Percentiles rank a stretch among this genome's conserved stretches.
Conservation (phyloP, 495 filamentous ascomycete species). For the Penicillium canescens region DNA sequence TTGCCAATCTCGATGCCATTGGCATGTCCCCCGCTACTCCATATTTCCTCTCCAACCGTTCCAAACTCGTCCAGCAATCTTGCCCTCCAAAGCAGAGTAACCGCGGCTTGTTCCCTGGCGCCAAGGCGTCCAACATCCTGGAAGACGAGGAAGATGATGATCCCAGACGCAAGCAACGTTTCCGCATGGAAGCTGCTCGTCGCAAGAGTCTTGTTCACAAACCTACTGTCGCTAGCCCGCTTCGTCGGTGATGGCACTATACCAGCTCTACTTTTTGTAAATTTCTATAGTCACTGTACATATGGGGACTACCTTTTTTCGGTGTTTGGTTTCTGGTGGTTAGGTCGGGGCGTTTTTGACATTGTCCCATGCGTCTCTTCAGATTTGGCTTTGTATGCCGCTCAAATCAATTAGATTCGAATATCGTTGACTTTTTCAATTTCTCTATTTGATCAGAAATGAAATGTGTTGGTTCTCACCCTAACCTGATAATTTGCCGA, state of each 20-base stretch:
- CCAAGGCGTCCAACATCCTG: constrained; percentile 11
- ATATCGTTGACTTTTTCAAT: too few relatives aligned
- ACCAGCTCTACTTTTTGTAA: constrained; percentile 8
- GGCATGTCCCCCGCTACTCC: constrained; percentile 57
- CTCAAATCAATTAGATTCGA: too few relatives aligned
- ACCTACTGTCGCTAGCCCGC: constrained; percentile 74
- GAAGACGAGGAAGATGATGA: constrained; percentile 31
- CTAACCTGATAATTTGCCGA: too few relatives aligned
- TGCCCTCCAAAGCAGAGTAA: constrained; percentile 68
- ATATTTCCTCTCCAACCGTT: constrained; percentile 54
- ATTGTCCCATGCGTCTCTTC: neutral
- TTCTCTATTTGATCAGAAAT: too few relatives aligned
- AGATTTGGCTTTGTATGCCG: too few relatives aligned
- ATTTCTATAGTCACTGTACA: constrained; percentile 17
- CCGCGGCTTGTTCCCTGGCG: constrained; percentile 41
- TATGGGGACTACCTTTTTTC: constrained; percentile 15
- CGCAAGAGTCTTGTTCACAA: constrained; percentile 83
- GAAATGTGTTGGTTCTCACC: too few relatives aligned
- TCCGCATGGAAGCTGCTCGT: constrained; percentile 70
- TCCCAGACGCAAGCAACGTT: constrained; percentile 51
- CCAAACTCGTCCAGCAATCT: constrained; percentile 63
- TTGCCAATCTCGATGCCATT: constrained; percentile 41
- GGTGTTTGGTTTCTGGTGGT: constrained; percentile 1
- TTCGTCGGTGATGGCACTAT: constrained; percentile 32
- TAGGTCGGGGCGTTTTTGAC: constrained; percentile 1